Conservation (phyloP, 2,329 filamentous ascomycete species). For the Alternaria rosae region DNA sequence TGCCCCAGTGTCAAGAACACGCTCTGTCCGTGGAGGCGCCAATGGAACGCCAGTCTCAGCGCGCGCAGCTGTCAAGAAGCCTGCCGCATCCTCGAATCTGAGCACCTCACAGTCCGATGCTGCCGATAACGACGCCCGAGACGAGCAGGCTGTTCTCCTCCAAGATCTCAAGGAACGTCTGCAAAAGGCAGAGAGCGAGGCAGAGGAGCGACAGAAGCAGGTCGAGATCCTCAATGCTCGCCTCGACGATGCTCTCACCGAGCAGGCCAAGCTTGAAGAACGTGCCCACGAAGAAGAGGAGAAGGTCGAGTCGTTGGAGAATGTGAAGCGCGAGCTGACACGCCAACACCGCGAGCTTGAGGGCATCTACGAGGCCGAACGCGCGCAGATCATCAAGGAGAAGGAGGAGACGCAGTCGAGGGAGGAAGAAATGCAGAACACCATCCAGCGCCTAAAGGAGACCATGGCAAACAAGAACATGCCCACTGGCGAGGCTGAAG, state of each 20-base stretch:
- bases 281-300: slow-evolving; percentile 85
- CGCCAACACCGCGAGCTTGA: slow-evolving; percentile 91
- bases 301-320: slow-evolving; percentile 78
- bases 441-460: slow-evolving; percentile 92
- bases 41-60: slow-evolving; percentile 50
- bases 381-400: slow-evolving; percentile 85
- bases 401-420: slow-evolving; percentile 85
- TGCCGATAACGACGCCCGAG: slow-evolving; percentile 71
- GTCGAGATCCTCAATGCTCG: slow-evolving; percentile 82
- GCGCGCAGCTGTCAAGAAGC: slow-evolving; percentile 49
- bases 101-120: slow-evolving; percentile 48
- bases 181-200: slow-evolving; percentile 77
- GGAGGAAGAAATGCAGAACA: slow-evolving; percentile 88
- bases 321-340: slow-evolving; percentile 83
- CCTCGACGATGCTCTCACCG: slow-evolving; percentile 82
- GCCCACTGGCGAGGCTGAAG: slow-evolving; percentile 56
- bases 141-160: slow-evolving; percentile 78
- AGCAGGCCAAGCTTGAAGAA: slow-evolving; percentile 89
- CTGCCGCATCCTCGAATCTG: slow-evolving; percentile 42
- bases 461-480: slow-evolving; percentile 77
- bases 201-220: slow-evolving; percentile 84
- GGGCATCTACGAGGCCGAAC: slow-evolving; percentile 89
- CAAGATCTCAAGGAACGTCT: slow-evolving; percentile 86
- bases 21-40: slow-evolving; percentile 40
- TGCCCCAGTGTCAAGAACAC: slow-evolving; percentile 39